A percentile compares a stretch with the other conserved stretches of the same genome.
These are phyloP conservation scores for Neofusicoccum parvum DNA, from an alignment of 2,329 filamentous ascomycete species.

Conservation along the genomic window DNA sequence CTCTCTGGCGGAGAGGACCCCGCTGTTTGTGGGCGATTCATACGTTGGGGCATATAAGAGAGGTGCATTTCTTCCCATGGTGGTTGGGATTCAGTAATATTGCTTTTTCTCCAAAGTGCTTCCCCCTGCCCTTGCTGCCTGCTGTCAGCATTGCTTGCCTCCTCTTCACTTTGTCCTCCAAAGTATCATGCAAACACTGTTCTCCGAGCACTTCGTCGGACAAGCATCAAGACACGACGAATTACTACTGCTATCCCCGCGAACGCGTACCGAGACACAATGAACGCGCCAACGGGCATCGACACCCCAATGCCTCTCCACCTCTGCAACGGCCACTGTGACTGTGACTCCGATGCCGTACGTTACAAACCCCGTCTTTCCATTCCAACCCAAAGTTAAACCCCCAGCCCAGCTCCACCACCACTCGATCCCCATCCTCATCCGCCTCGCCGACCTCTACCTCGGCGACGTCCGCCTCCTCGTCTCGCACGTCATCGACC, in stretches of 20 bases:
- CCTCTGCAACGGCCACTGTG: not conserved
- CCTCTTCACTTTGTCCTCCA: not conserved
- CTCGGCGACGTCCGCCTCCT: not conserved
- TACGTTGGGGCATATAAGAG: too few relatives aligned
- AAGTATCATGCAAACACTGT: not conserved
- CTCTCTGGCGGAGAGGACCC: too few relatives aligned
- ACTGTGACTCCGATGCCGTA: not conserved
- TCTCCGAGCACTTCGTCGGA: not conserved
- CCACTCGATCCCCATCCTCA: not conserved
- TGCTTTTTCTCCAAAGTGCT: too few relatives aligned
- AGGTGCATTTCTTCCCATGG: too few relatives aligned
- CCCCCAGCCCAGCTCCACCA: not conserved
- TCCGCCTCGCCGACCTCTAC: not conserved
- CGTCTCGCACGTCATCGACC: not conserved
- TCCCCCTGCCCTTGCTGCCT: too few relatives aligned
- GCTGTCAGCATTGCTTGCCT: not conserved
- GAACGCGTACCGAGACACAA: not conserved
- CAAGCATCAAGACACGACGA: not conserved
- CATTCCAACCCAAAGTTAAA: not conserved
- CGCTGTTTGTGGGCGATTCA: too few relatives aligned
- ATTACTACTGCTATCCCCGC: not conserved
- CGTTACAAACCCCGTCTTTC: not conserved
- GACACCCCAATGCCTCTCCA: not conserved
- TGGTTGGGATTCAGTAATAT: too few relatives aligned
- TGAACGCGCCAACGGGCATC: not conserved